phyloP scores from a whole-genome alignment of 1,284 basidiomycete genomes.

The Microbotryum scabiosae region DNA sequence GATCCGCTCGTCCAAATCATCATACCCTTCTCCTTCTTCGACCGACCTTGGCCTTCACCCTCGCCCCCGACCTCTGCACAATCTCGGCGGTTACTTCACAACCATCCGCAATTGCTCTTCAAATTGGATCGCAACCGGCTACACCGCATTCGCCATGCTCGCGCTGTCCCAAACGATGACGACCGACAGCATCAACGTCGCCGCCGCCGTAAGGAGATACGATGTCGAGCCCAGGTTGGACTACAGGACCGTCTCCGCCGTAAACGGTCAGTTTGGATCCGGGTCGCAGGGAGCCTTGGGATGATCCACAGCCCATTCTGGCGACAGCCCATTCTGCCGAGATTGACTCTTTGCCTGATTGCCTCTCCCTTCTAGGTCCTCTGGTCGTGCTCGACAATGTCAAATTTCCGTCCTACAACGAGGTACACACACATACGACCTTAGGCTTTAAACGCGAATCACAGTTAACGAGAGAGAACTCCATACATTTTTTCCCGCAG shows the following conservation, averaged over 20 bases:
- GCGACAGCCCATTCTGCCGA: neutral
- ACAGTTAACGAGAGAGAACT: too few species aligned
- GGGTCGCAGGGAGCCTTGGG: neutral
- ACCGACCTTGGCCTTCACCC: neutral
- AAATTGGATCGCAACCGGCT: neutral
- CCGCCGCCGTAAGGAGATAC: slow-evolving; percentile 46
- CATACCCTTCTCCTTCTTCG: too few species aligned
- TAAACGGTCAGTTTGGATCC: slow-evolving; percentile 41
- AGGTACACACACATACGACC: slow-evolving; percentile 54
- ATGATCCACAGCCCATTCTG: neutral
- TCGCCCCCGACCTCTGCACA: neutral
- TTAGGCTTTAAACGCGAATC: neutral
- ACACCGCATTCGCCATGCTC: too few species aligned
- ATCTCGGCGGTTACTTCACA: neutral
- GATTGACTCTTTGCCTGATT: slow-evolving; percentile 27
- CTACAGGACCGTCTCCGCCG: slow-evolving; percentile 42
- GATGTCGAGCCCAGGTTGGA: slow-evolving; percentile 69
- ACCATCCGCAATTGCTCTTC: neutral
- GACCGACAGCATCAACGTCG: slow-evolving; percentile 32
- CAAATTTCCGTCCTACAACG: slow-evolving; percentile 99
- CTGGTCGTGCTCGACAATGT: slow-evolving; percentile 97
- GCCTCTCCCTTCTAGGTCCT: slow-evolving; percentile 32
- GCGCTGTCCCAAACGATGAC: too few species aligned
- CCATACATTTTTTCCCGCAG: neutral
- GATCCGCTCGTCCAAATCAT: neutral